Base-by-base conservation (phyloP, 805 yeast species). In the Schwanniomyces vanrijiae region DNA sequence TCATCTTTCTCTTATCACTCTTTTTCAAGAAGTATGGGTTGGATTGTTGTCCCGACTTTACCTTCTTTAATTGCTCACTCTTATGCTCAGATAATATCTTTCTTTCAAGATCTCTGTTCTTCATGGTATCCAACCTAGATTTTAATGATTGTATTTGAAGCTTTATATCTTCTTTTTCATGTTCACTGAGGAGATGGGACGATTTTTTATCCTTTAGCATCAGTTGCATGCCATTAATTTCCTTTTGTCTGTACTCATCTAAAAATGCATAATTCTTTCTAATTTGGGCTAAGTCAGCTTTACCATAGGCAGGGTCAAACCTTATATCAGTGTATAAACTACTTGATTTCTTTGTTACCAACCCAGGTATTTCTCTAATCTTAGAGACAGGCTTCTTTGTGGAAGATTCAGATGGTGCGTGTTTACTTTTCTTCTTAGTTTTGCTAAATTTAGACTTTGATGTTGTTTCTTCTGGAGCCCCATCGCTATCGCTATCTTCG, bases 251-350 rank as follows among this genome's bases (percentile, higher is more conserved):
- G 64, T 94, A 94, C 34, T 86, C 90, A 64, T 90, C 96, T 48
- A 94, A 69, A 61, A 94, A 94, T 38, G 81, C 78, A 69, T 94
- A 94, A 59, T 92, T 84, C 58, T 82, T 80, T 50, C 97, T 75
- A 14, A 88, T 79, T 48, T 76, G 74, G 26, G 74, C 69, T 48
- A 80, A 68, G 61, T 91, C 92, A 0, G 94, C 88, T 56, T 82
- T 86, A 47, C 98, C 98, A 52, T 82, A 82, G 0, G 96, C 90
- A 2, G 92, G 79, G 65, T 94, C 97, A 63, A 94, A 94, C 55
- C 99, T 76, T 28, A 95, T 85, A 69, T 94, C 99, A 42, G 81
- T 77, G 61, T 86, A 84, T 24, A 85, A 66, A 13, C 71, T 72
- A 13, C 64, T 56, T 43, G 64, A 56, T 53, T 64, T 72, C 20